Evolutionary conservation across 2,329 filamentous ascomycete genomes (phyloP).

Genomic region (Claviceps africana): DNA sequence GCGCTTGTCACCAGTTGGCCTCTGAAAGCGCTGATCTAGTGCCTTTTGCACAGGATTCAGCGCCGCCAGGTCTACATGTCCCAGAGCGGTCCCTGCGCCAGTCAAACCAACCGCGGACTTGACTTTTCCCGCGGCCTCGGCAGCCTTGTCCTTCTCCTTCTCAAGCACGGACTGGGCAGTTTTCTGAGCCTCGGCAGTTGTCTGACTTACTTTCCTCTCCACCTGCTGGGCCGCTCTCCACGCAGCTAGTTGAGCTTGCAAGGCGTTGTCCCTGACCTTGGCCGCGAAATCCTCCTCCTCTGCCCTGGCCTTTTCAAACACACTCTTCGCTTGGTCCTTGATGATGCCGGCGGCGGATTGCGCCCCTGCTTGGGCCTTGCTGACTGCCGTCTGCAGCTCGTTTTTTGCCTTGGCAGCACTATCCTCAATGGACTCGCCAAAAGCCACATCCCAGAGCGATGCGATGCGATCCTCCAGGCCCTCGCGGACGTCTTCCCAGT

Average conservation of each 20-base stretch:
- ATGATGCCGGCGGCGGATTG: slow-evolving; percentile 12
- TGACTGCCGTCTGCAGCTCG: slow-evolving; percentile 19
- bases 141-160: slow-evolving; percentile 26
- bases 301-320: slow-evolving; percentile 17
- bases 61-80: slow-evolving; percentile 8
- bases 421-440: slow-evolving; percentile 20
- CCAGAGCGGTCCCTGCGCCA: slow-evolving; percentile 12
- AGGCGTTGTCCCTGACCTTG: slow-evolving; percentile 14
- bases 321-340: slow-evolving; percentile 23
- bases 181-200: slow-evolving; percentile 22
- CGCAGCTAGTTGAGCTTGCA: slow-evolving; percentile 14
- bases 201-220: slow-evolving; percentile 13
- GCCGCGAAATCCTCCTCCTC: slow-evolving; percentile 15
- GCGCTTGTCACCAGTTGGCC: slow-evolving; percentile 27
- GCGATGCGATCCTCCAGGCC: slow-evolving; percentile 36
- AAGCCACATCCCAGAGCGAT: slow-evolving; percentile 28
- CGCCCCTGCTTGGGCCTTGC: slow-evolving; percentile 17
- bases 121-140: slow-evolving; percentile 24
- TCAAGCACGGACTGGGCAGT: slow-evolving; percentile 25
- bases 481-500: slow-evolving; percentile 51
- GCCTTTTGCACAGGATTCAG: slow-evolving; percentile 32
- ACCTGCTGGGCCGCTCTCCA: slow-evolving; percentile 12
- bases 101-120: slow-evolving; percentile 21
- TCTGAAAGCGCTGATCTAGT: slow-evolving; percentile 37
- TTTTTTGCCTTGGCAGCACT: slow-evolving; percentile 13